Percentiles rank a stretch among this genome's conserved stretches.
phyloP scores from a whole-genome alignment of 106 monocot species.

The Dendrobium huoshanense region DNA sequence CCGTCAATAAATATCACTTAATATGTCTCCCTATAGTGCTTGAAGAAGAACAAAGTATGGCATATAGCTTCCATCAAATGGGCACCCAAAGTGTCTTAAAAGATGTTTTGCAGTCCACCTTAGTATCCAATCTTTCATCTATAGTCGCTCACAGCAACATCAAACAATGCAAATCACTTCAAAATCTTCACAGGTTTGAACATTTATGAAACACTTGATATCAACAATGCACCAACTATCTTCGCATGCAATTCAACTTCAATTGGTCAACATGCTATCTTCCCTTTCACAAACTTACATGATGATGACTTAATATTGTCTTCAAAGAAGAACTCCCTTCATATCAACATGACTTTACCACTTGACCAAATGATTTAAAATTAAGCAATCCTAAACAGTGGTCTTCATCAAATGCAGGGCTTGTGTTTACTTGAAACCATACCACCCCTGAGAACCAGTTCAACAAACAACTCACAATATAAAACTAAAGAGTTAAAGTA shows the following conservation, averaged over 20 bases:
- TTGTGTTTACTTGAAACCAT: constrained; percentile 72
- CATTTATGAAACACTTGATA: constrained; percentile 38
- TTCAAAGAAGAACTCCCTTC: constrained; percentile 47
- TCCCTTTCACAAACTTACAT: constrained; percentile 43
- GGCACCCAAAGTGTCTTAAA: constrained; percentile 29
- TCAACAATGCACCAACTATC: constrained; percentile 36
- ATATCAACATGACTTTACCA: constrained; percentile 46
- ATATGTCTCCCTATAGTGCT: constrained; percentile 39
- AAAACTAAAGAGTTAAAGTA: neutral
- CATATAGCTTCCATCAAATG: constrained; percentile 37
- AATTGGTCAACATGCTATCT: constrained; percentile 34
- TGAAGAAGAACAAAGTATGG: constrained; percentile 27
- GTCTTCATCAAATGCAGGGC: constrained; percentile 66
- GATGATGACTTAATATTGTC: constrained; percentile 30
- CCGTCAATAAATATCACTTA: constrained; percentile 28
- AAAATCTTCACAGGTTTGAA: constrained; percentile 41
- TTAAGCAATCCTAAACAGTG: constrained; percentile 39
- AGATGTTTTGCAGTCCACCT: constrained; percentile 23
- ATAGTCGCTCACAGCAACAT: constrained; percentile 37
- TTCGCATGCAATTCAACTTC: constrained; percentile 49
- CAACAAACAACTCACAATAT: constrained; percentile 49
- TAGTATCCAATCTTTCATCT: constrained; percentile 41
- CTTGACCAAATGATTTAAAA: constrained; percentile 37
- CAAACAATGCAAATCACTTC: constrained; percentile 34
- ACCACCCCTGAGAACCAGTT: constrained; percentile 63